Base-by-base conservation (phyloP, 2,329 filamentous ascomycete species). In the Ceratocystis lukuohia region DNA sequence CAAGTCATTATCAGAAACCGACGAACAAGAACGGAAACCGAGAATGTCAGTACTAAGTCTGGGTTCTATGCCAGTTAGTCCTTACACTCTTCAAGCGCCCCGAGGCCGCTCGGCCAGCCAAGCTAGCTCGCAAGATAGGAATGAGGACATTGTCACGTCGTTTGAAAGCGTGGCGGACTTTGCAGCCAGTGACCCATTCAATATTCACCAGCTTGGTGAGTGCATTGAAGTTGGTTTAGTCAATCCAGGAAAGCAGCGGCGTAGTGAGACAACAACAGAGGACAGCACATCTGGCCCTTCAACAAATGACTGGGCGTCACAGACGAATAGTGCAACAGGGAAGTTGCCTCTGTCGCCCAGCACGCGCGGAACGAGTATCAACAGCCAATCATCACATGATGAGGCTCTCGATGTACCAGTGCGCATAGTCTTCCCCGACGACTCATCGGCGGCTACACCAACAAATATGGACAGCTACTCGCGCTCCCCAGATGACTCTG, bases 331-430 rank as follows among this genome's bases (percentile, higher is more conserved):
- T 70, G 83, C 83, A 1, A 86, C 83, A 1, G 80, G 82, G 62
- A 85, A 84, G 74, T 81, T 85, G 80, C 83, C 84, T 2, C 75
- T 86, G 45, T 86, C 84, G 28, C 84, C 84, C 1, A 86, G 84
- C 72, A 87, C 84, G 2, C 80, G 84, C 71, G 84, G 84, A 48
- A 87, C 84, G 20, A 87, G 84, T 73, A 83, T 87, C 69, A 80
- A 84, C 70, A 86, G 84, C 74, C 79, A 79, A 65, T 82, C 84
- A 56, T 84, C 82, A 57, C 71, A 80, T 65, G 83, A 84, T 61
- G 78, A 78, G 65, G 72, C 69, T 61, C 37, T 73, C 12, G 66
- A 67, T 53, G 44, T 67, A 6, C 62, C 66, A 10, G 66, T 67
- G 2, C 53, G 57, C 17, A 67, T 67, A 15, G 63, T 67, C 20